Base-by-base conservation (phyloP, 768 basidiomycete species). In the Tulasnella calospora region DNA sequence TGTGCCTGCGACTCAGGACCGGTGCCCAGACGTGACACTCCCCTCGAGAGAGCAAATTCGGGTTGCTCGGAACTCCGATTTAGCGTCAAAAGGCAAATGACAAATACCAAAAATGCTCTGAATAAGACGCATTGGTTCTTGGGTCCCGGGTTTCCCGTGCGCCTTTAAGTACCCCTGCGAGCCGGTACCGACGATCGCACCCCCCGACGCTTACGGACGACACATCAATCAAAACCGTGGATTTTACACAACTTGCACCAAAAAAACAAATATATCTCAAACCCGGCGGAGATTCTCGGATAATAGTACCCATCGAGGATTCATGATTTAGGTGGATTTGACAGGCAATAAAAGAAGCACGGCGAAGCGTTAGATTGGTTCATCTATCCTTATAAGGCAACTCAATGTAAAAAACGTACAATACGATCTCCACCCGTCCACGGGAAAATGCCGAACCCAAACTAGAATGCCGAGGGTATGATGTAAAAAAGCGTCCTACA, bases 331-430 rank as follows among this genome's bases (percentile, higher is more conserved):
- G 61, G 61, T 67, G 61, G 61, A 67, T 67, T 17, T 67, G 61
- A 67, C 61, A 67, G 61, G 61, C 61, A 67, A 67, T 67, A 67
- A 67, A 67, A 67, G 61, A 67, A 67, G 61, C 61, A 27, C 33
- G 61, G 61, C 61, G 61, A 67, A 67, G 61, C 61, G 61, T 67
- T 67, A 67, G 61, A 67, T 67, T 67, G 61, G n/a, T 35, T 67
- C 61, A 67, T 67, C 61, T 67, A 67, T 67, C 61, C 61, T 67
- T 67, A 13, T 67, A 10, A 30, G 61, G 61, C 30, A 67, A 10
- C 27, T n/a, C 61, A 67, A 67, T 67, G 61, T 17, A 67, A 67
- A 67, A 67, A 67, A 67, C 27, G 61, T 30, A 35, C 61, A n/a
- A 67, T 35, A 67, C 51, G 51, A 51, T 21, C n/a, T n/a, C 51